Base-by-base conservation (phyloP, 176 grass and related monocot species). In the Typha latifolia region DNA sequence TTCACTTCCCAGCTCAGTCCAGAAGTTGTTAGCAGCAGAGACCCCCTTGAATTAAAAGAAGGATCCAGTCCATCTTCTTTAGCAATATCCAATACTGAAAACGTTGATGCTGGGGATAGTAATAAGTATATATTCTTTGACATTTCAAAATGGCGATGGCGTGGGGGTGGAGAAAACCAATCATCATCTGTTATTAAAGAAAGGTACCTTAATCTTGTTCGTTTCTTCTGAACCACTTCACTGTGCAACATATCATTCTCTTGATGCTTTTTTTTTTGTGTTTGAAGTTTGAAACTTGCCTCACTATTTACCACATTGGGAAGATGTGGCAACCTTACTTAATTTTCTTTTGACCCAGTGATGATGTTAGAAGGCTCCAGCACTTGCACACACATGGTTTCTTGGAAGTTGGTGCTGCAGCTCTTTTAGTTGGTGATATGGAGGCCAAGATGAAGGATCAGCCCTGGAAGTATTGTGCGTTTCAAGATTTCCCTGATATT, bases 81-180 rank as follows among this genome's bases (percentile, higher is more conserved):
- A 51, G 66, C 73, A 81, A 63, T 74, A 73, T 82, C 70, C 72
- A 48, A 48, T 75, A 79, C 47, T 52, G 82, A 96, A 77, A 84
- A 84, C 71, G 76, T 72, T 70, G 82, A 73, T 68, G 49, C 48
- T 56, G 78, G 75, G 68, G 86, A 87, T 80, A 73, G 72, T 79
- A 82, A 19, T 70, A 92, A 90, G 80, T 97, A 93, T 78, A 84
- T 97, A 84, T 81, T 85, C 64, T 84, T 81, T 26, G 94, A 92
- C 78, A 84, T 97, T 50, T 62, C 89, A 63, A 87, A 86, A 72
- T 97, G 89, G 89, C 75, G 94, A 84, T 97, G 94, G 94, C 85
- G 67, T 82, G 62, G 82, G 19, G 74, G 78, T 43, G 69, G 81
- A 49, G 82, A 86, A 84, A 62, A 72, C 2, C 79, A 77, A 76